Base-by-base conservation (phyloP, 1,284 basidiomycete species). In the Ustilago tritici region DNA sequence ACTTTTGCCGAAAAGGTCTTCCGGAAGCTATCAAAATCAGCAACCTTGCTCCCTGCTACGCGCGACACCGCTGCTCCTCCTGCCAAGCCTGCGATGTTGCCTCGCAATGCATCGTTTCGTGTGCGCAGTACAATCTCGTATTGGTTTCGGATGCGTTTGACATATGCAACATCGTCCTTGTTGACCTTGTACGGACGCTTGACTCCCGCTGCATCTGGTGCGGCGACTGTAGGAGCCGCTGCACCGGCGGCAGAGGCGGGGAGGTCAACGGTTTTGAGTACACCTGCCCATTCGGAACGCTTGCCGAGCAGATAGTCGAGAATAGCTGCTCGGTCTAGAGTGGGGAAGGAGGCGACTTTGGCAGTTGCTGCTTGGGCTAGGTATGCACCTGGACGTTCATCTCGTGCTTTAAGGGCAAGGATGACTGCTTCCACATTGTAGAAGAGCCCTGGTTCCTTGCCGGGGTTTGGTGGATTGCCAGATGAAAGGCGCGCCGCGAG, bases 121-220 rank as follows among this genome's bases (percentile, higher is more conserved):
- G 75, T 78, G 14, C 82, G 70, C 55, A 83, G 61, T 4, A 83
- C 75, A 12, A 84, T 67, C 56, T 85, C 83, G 57, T 76, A 65
- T 28, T 76, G 70, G 8, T 66, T 50, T 17, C 80, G 65, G 50
- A 85, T 55, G 17, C 78, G 70, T 52, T 84, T 82, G 54, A 85
- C 84, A 56, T 84, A 85, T 43, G 83, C 80, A n/a, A 76, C 75
- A 62, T 85, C 84, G 8, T 76, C 60, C 23, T 64, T 50, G 54
- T 82, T 75, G 14, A 82, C 81, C 11, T 81, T 72, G 81, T 85
- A 85, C 0, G 72, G 67, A 15, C 83, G 70, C 56, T 84, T 84
- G 14, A 68, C 49, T 17, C 65, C 71, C 15, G 40, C 56, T 17
- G 54, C 64, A 19, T 59, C 58, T 4, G 78, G 15, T 10, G 55